Percentiles rank a stretch among this genome's conserved stretches.
Evolutionary conservation across 768 basidiomycete species (phyloP).

Genomic region (Lactarius evosmus): DNA sequence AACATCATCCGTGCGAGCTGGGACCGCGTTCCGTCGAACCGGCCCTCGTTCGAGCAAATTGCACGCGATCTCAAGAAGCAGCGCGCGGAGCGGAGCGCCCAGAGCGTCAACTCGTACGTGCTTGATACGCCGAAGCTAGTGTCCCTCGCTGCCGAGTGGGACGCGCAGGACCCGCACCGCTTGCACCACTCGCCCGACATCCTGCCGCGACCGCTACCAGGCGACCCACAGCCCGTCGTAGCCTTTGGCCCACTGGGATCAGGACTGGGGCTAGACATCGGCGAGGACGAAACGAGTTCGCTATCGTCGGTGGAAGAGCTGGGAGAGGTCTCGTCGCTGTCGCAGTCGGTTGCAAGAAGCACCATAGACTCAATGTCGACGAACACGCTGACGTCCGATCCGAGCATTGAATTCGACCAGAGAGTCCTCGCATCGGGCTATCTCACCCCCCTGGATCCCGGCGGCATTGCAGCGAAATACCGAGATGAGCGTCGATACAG

Average conservation of each 20-base stretch:
- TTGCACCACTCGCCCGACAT: constrained; percentile 33
- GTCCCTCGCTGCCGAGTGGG: constrained; percentile 30
- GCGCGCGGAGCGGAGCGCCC: constrained; percentile 39
- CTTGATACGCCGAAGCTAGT: constrained; percentile 36
- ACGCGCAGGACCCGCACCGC: constrained; percentile 17
- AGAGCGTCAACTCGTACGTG: constrained; percentile 22
- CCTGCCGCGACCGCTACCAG: constrained; percentile 28
- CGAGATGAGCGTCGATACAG: constrained; percentile 68
- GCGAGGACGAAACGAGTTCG: not conserved
- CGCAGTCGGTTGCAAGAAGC: not conserved
- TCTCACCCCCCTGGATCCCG: constrained; percentile 39
- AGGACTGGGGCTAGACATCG: constrained; percentile 3
- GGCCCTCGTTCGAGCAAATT: constrained; percentile 53
- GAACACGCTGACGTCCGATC: constrained; percentile 12
- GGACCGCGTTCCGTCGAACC: constrained; percentile 47
- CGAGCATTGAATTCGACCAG: constrained; percentile 6
- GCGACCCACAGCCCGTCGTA: not conserved
- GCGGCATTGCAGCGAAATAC: constrained; percentile 41
- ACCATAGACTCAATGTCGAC: not conserved
- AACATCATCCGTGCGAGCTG: constrained; percentile 55
- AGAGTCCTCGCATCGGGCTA: constrained; percentile 33
- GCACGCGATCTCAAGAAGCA: constrained; percentile 46
- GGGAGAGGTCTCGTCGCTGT: not conserved
- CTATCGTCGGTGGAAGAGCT: not conserved
- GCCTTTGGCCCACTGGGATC: not conserved